Base-by-base conservation (phyloP, 345 rosid genomes). In the Aurinia saxatilis region DNA sequence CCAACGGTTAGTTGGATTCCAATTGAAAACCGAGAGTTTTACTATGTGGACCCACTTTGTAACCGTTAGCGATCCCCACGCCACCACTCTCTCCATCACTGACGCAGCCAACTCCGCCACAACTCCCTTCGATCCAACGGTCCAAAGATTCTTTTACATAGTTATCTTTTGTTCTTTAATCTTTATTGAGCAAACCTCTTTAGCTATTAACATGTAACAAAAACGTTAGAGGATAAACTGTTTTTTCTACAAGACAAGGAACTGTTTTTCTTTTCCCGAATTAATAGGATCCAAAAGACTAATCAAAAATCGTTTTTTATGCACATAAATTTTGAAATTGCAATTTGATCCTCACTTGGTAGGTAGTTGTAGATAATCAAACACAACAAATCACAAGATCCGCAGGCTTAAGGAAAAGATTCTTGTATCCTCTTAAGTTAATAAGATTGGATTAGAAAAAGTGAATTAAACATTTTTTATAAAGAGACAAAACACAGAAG, bases 91-190 rank as follows among this genome's bases (percentile, higher is more conserved):
- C 62, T 47, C 50, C 72, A 58, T 27, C 60, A 50, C 23, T 33
- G 50, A 50, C 51, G 59, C 66, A 67, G 45, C 44, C 1, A 58
- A 31, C 10, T 34, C 44, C 65, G 63, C 23, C 57, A 66, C 71
- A 39, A 39, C 37, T 67, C 44, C 38, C 60, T 59, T 10, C 9
- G 11, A 50, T 60, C 66, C 66, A 68, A 68, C 73, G 66, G 73
- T 60, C 60, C 48, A 49, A 34, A 68, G 12, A 7, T 25, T 41
- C 53, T 50, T 40, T 41, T 23, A 31, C 66, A 19, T 27, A 48
- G 1, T 9, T 10, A 1, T 29, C 34, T 10, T 8, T 46, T 6
- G 14, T 17, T 15, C 13, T 58, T 7, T 8, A n/a, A n/a, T 8
- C 21, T 33, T 33, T 46, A 3, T 46, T 25, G 0, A 37, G 4